A percentile compares a stretch with the other conserved stretches of the same genome.
phyloP scores from a whole-genome alignment of 2,329 filamentous ascomycete species.

The Clonostachys sp. region DNA sequence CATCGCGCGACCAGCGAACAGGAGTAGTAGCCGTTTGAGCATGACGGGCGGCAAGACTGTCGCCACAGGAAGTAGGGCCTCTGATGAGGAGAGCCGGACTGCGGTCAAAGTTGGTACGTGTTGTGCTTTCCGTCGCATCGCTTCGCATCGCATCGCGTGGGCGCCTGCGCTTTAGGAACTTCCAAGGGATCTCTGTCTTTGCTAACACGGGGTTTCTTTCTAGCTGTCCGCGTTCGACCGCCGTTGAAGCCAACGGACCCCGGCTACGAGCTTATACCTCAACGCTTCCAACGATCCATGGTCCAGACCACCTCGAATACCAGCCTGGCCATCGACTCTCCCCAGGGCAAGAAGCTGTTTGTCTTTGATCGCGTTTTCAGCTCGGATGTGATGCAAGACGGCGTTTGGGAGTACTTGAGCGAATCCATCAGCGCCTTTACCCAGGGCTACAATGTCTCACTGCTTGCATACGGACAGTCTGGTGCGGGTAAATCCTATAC shows the following conservation, averaged over 20 bases:
- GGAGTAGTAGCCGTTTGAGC: slow-evolving; percentile 83
- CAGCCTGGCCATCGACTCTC: slow-evolving; percentile 81
- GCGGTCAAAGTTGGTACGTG: slow-evolving; percentile 93
- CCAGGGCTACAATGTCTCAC: slow-evolving; percentile 97
- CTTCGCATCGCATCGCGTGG: not conserved
- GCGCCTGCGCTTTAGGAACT: not conserved
- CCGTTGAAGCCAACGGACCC: slow-evolving; percentile 80
- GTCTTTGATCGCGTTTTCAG: slow-evolving; percentile 94
- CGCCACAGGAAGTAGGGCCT: slow-evolving; percentile 72
- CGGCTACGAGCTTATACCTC: slow-evolving; percentile 90
- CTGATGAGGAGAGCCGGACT: slow-evolving; percentile 85
- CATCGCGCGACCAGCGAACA: slow-evolving; percentile 66
- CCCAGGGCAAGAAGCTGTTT: slow-evolving; percentile 90
- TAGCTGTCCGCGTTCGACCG: slow-evolving; percentile 90
- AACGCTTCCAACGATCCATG: slow-evolving; percentile 89
- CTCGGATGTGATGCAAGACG: slow-evolving; percentile 78
- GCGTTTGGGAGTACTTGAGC: slow-evolving; percentile 88
- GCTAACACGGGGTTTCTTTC: not conserved
- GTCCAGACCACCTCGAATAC: slow-evolving; percentile 85
- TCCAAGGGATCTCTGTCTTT: not conserved
- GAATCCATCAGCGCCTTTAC: slow-evolving; percentile 88
- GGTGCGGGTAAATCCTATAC: slow-evolving; percentile 98
- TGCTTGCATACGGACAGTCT: slow-evolving; percentile 95
- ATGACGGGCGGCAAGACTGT: slow-evolving; percentile 57
- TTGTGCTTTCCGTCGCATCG: slow-evolving; percentile 1